Base-by-base conservation (phyloP, 805 yeast genomes). In the Candida hispaniensis region DNA sequence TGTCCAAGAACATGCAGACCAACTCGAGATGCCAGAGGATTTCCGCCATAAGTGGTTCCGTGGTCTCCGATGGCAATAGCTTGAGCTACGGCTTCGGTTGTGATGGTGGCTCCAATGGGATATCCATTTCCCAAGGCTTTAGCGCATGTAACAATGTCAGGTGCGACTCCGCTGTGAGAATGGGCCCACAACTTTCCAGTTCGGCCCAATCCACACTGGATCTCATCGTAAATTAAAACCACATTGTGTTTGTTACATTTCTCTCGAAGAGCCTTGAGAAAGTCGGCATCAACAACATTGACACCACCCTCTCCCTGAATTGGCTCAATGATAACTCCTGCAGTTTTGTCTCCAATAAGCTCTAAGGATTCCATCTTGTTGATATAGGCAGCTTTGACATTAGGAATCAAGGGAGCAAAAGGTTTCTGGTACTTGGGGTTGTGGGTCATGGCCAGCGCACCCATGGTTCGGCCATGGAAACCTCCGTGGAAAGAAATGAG, bases 251-350 rank as follows among this genome's bases (percentile, higher is more conserved):
- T 67, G 39, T 62, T 60, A 54, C 95, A 82, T 39, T 79, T 58
- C 47, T 69, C 56, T 46, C 78, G 75, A 53, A 88, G 61, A 32
- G 71, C 73, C 4, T 64, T 52, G 43, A 88, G 64, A 52, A 81
- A 85, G 26, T 74, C 80, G 0, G 58, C 46, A 22, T 69, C 64
- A 40, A 82, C 69, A 13, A 77, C 73, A 50, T 75, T 73, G 12
- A 88, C 76, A 39, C 98, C 98, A 40, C 98, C 97, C 61, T 88
- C 98, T 47, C 97, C 98, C 63, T 91, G 98, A 41, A 91, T 77
- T 14, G 98, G 98, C 60, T 91, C 98, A 22, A 91, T 75, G 39
- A 91, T 91, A 18, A 91, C 91, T 36, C 86, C 98, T 47, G 94
- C 82, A 1, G 86, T 77, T 44, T 73, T 71, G 3, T 70, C 74